Evolutionary conservation across 2,329 filamentous ascomycete species (phyloP), one percentile per base, ranked within the genome.

Genomic region (Paramyrothecium sp.): DNA sequence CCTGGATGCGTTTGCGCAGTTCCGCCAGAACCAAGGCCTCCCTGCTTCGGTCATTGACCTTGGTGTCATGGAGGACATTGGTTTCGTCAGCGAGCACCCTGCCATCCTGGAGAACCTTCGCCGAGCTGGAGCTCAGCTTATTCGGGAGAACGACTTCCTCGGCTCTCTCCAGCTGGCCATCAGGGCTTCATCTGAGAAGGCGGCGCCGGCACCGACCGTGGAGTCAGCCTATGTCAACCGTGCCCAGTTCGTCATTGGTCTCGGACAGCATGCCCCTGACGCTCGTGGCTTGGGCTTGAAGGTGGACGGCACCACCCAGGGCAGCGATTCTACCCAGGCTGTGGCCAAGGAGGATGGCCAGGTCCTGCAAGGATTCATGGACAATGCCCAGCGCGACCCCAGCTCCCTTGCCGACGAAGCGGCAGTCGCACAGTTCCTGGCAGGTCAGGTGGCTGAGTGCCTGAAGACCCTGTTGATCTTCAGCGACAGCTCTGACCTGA

Each of bases 1-100:
- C 49, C 22, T 51, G 3, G 49, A 51, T 19, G 21, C 49, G 3
- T 51, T 51, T 34, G 49, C 33, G 7, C 49, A 51, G 23, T 51
- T 30, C 7, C 49, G 49, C 11, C 49, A 51, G 19, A 23, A 11
- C 11, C 26, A 33, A 13, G 52, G 52, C 8, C 55, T 62, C 11
- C 19, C 59, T 3, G 57, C 57, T 2, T 26, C 59, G 7, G 60
- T 55, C 20, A 30, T 61, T 5, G 53, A 62, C n/a, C 34, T 62
- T 3, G 56, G 60, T 3, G 59, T 57, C 2, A 48, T 62, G 22
- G 48, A 54, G 13, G 58, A 52, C 38, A 48, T 56, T 16, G 58
- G 60, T 13, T 59, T 54, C 23, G 46, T 58, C 17, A 19, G 22
- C 51, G 23, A 51, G 21, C n/a, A 20, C 8, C 17, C 49, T n/a